A percentile compares a stretch with the other conserved stretches of the same genome.
Conservation (phyloP, 192 early-diverging fungal genomes). For the Gorgonomyces haynaldii region DNA sequence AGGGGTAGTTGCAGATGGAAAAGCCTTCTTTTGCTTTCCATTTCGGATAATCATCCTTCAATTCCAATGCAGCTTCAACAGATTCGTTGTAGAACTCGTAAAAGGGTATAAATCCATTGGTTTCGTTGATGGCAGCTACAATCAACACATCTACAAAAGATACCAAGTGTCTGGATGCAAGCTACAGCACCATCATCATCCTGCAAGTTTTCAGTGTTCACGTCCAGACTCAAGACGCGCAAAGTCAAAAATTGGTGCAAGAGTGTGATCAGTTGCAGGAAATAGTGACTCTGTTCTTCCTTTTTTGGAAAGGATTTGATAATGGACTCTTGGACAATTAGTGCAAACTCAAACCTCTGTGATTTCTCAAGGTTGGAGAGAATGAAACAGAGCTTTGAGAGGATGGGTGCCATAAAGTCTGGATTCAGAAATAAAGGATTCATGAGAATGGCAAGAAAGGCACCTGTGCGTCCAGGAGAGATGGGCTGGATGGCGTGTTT, state of each 20-base stretch:
- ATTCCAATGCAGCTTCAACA: conserved; percentile 26
- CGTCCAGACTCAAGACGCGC: conserved; percentile 2
- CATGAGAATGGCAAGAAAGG: conserved; percentile 1
- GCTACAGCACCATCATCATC: conserved; percentile 3
- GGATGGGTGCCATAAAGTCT: not conserved
- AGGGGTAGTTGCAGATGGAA: conserved; percentile 28
- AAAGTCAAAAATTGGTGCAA: conserved; percentile 14
- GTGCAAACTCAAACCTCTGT: conserved; percentile 6
- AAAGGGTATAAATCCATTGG: conserved; percentile 21
- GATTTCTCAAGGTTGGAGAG: not conserved
- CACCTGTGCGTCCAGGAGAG: too few relatives aligned
- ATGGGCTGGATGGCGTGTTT: conserved; percentile 4
- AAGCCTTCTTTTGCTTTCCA: conserved; percentile 35
- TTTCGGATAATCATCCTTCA: conserved; percentile 33
- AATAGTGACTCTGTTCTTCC: conserved; percentile 3
- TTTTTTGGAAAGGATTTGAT: not conserved
- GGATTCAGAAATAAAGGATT: conserved; percentile 9
- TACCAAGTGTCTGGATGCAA: conserved; percentile 4
- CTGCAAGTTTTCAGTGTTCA: not conserved
- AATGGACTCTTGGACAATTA: conserved; percentile 11
- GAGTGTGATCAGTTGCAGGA: conserved; percentile 9
- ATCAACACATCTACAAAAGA: conserved; percentile 7
- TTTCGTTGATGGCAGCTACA: conserved; percentile 29
- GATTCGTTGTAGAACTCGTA: conserved; percentile 33
- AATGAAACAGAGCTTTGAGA: conserved; percentile 9